phyloP scores from a whole-genome alignment of 2,329 filamentous ascomycete species.

The Clonostachys rosea region DNA sequence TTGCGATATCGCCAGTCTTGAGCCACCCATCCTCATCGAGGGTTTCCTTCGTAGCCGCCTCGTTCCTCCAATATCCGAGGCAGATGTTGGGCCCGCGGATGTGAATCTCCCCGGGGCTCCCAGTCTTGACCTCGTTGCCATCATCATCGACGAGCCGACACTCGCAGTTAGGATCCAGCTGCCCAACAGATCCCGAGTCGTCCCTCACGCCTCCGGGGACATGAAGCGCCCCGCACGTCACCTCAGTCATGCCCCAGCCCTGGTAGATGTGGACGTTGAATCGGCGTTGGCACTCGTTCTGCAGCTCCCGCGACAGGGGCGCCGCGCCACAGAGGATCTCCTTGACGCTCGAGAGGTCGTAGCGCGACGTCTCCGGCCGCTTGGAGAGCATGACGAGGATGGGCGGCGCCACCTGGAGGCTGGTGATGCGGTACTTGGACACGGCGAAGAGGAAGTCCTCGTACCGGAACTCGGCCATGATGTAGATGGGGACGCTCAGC shows the following conservation, averaged over 20 bases:
- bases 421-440: constrained; percentile 46
- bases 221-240: constrained; percentile 32
- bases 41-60: constrained; percentile 45
- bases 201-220: constrained; percentile 28
- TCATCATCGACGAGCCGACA: constrained; percentile 48
- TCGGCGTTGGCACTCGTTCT: constrained; percentile 37
- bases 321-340: constrained; percentile 47
- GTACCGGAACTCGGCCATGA: constrained; percentile 53
- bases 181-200: constrained; percentile 42
- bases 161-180: constrained; percentile 48
- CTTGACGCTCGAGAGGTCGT: constrained; percentile 45
- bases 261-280: constrained; percentile 37
- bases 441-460: constrained; percentile 45
- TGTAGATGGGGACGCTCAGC: constrained; percentile 41
- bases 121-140: constrained; percentile 40
- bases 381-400: constrained; percentile 57
- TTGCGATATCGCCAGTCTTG: constrained; percentile 53
- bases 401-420: constrained; percentile 50
- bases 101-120: constrained; percentile 47
- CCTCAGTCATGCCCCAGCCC: constrained; percentile 61
- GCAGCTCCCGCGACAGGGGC: constrained; percentile 35
- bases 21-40: constrained; percentile 50
- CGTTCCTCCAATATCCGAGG: constrained; percentile 55
- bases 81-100: constrained; percentile 51
- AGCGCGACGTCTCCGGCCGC: constrained; percentile 42